Base-by-base conservation (phyloP, 2,329 filamentous ascomycete genomes). In the Fusarium zealandicum region DNA sequence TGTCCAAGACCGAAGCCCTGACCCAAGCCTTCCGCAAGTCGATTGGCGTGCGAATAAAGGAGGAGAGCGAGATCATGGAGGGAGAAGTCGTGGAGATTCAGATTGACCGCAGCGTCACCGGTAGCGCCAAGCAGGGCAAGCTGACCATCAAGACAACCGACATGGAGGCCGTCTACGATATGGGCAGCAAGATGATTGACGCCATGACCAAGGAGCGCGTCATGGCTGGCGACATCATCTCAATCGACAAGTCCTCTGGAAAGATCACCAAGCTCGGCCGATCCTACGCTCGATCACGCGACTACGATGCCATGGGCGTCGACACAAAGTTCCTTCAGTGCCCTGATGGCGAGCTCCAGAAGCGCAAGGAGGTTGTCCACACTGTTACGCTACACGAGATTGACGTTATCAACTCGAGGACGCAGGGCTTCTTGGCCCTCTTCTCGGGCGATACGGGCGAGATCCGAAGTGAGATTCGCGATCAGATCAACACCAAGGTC, bases 101-200 rank as follows among this genome's bases (percentile, higher is more conserved):
- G 76, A 97, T 97, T 61, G 95, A 99, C 75, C 86, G 95, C 65
- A 97, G 93, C 69, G 92, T 99, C 48, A 98, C 95, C 12, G 95
- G 95, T 41, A 91, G 90, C 65, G 96, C 95, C 70, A 99, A 98
- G 82, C 93, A 97, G 81, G 95, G 95, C 70, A 99, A 99, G 78
- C 87, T 99, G 62, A 99, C 95, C 16, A 96, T 99, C 80, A 99
- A 99, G 80, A 99, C 95, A 10, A 98, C 93, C 53, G 95, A 99
- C 75, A 99, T 99, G 95, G 95, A 99, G 77, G 96, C 95, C 11
- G 90, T 99, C 64, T 99, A 98, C 78, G 95, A 99, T 70, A 97
- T 99, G 93, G 95, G 95, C 63, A 93, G 90, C 65, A 98, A 98
- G 79, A 98, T 99, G 95, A 99, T 99, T 65, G 95, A 99, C 72